Conservation (phyloP, 129 eudicot species). For the Sambucus nigra region DNA sequence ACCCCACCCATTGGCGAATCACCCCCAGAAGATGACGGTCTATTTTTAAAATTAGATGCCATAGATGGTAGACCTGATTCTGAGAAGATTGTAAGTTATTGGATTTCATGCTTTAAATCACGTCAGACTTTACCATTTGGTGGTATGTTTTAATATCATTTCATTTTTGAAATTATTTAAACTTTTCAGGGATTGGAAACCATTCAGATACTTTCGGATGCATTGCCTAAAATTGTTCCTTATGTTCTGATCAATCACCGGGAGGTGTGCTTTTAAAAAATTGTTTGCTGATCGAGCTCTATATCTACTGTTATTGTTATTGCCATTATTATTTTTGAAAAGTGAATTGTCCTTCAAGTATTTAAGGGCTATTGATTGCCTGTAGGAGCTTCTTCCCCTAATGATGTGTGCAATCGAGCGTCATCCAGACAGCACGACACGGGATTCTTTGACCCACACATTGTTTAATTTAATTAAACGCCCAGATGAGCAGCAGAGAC, state of each 20-base stretch:
- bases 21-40: slow-evolving; percentile 29
- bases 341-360: not conserved
- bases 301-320: not conserved
- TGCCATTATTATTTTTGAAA: not conserved
- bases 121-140: not conserved
- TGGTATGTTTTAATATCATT: slow-evolving; percentile 1
- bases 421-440: slow-evolving; percentile 75
- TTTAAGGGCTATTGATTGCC: slow-evolving; percentile 16
- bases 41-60: slow-evolving; percentile 24
- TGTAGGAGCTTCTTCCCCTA: slow-evolving; percentile 93
- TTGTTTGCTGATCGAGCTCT: slow-evolving; percentile 3
- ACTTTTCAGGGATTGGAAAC: slow-evolving; percentile 73
- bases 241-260: slow-evolving; percentile 93
- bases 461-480: slow-evolving; percentile 92
- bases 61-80: slow-evolving; percentile 33
- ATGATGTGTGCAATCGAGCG: slow-evolving; percentile 99
- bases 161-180: slow-evolving; percentile 16
- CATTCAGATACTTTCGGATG: slow-evolving; percentile 85
- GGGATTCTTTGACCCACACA: slow-evolving; percentile 96
- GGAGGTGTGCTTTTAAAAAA: slow-evolving; percentile 45
- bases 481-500: slow-evolving; percentile 92
- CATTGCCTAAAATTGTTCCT: slow-evolving; percentile 95
- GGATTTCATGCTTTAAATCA: slow-evolving; percentile 3
- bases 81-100: slow-evolving; percentile 44
- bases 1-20: slow-evolving; percentile 23